Evolutionary conservation across 768 basidiomycete genomes (phyloP), one percentile per base, ranked within the genome.

Genomic region (Rubroboletus satanas): DNA sequence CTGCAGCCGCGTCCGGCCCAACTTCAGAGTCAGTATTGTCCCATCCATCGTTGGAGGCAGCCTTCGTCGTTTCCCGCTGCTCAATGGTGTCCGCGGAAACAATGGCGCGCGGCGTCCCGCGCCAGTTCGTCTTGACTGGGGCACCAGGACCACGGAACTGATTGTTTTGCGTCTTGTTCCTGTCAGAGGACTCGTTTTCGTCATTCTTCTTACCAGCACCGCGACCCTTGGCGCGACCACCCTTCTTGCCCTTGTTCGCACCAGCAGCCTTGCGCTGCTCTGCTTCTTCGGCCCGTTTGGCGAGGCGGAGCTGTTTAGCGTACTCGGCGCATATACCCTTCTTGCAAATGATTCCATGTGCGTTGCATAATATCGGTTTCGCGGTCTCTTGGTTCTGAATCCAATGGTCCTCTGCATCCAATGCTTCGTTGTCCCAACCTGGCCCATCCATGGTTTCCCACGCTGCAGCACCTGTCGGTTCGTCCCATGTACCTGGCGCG

Each of bases 261-360:
- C 3, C 11, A 26, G 38, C 55, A 6, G 51, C 47, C 44, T 50
- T 57, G n/a, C 62, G 59, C 45, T 71, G 38, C 44, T 66, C 59
- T 4, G 11, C 49, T 15, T 66, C 55, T 15, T 62, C 36, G 10
- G 57, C 62, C 26, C 60, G 55, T 44, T 61, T 63, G 5, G 43
- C 3, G 1, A 55, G 39, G 23, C 70, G 65, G 18, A 63, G 10
- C 55, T 69, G 66, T 32, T n/a, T 61, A 2, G 68, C 70, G 44
- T 73, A 71, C 53, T 68, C 68, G 47, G 46, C 51, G 35, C 74
- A 75, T 43, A 75, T 74, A 49, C 73, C 71, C 56, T 71, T 72
- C 54, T 61, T 71, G 61, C 74, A 75, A 14, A 74, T 63, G 28
- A 56, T 41, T 10, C 71, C 70, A 44, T 75, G 74, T 29, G 66